Percentiles rank a stretch among this genome's conserved stretches.
Conservation (phyloP, 345 rosid species). For the Ricinus communis region DNA sequence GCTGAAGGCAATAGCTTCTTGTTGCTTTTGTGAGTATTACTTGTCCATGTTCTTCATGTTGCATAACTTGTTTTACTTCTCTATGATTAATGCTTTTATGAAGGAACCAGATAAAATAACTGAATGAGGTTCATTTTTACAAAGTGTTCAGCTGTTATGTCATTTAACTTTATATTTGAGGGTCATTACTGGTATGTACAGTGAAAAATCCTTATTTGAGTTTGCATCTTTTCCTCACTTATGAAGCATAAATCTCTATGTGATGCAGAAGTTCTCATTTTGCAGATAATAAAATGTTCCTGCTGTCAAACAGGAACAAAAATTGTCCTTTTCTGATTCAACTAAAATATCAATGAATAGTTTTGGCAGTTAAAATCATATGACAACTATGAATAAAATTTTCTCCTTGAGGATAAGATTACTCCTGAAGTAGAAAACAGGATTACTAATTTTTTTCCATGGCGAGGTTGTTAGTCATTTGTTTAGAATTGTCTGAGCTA, state of each 20-base stretch:
- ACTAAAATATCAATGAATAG: too few species aligned
- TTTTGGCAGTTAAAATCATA: neutral
- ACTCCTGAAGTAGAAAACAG: neutral
- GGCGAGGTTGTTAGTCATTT: neutral
- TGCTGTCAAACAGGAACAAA: neutral
- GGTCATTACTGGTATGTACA: too few species aligned
- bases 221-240: neutral
- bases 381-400: neutral
- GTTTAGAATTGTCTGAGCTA: neutral
- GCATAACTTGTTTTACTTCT: neutral
- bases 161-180: neutral
- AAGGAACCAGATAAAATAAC: neutral
- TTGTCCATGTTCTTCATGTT: neutral
- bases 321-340: neutral
- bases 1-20: conserved; percentile 60
- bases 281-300: neutral
- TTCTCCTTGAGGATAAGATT: neutral
- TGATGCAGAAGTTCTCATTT: neutral
- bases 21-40: conserved; percentile 63
- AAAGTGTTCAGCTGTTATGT: neutral
- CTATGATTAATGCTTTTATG: neutral
- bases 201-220: conserved; percentile 4
- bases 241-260: neutral
- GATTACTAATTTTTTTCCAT: neutral
- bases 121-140: neutral